Conservation (phyloP, 129 eudicot genomes). For the Centaurea solstitialis region DNA sequence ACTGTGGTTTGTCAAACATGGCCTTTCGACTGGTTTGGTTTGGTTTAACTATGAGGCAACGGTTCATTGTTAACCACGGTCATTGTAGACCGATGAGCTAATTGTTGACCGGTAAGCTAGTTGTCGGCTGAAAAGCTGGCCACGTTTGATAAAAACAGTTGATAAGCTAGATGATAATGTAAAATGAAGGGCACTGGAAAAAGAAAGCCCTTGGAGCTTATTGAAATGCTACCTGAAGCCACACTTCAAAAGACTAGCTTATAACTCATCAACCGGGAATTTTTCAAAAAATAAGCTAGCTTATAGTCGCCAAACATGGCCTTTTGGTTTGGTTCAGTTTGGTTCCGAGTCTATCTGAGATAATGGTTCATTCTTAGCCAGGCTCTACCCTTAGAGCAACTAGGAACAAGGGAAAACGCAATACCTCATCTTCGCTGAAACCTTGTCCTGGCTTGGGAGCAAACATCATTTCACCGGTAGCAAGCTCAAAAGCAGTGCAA, state of each 20-base stretch:
- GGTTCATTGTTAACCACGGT: too few species aligned
- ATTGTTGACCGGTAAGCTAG: not conserved
- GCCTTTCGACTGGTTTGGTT: too few species aligned
- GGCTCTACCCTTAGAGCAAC: not conserved
- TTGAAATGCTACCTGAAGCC: not conserved
- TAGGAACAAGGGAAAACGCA: not conserved
- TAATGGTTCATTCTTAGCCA: not conserved
- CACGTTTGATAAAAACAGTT: not conserved
- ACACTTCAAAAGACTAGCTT: not conserved
- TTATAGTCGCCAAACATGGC: not conserved
- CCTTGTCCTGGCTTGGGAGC: conserved; percentile 87
- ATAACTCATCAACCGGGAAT: too few species aligned
- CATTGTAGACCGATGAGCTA: too few species aligned
- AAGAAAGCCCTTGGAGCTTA: not conserved
- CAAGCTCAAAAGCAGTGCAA: conserved; percentile 97
- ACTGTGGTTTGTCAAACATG: too few species aligned
- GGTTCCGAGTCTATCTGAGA: not conserved
- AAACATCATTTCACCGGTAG: conserved; percentile 99
- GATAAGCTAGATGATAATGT: not conserved
- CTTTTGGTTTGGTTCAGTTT: not conserved
- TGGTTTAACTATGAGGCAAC: too few species aligned
- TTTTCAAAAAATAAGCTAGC: not conserved
- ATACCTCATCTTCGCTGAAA: conserved; percentile 94
- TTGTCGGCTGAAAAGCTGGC: not conserved
- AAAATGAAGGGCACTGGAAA: not conserved